Evolutionary conservation across 2,329 filamentous ascomycete genomes (phyloP).

Genomic region (Claviceps cyperi): DNA sequence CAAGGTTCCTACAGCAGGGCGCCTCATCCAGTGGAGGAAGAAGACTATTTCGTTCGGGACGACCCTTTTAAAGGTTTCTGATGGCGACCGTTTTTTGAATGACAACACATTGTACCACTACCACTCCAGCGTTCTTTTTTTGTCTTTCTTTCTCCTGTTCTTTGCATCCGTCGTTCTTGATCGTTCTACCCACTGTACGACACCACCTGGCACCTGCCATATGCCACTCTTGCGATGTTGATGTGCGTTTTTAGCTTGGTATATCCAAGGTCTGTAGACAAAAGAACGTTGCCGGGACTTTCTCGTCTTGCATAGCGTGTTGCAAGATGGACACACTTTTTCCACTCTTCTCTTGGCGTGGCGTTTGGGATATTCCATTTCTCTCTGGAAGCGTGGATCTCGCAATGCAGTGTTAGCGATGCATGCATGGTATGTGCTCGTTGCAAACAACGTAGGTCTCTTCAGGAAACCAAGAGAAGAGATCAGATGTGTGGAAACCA

Average conservation of each 20-base stretch:
- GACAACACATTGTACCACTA: neutral
- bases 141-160: neutral
- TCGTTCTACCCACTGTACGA: neutral
- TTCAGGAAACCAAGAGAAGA: too few relatives aligned
- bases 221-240: neutral
- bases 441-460: too few relatives aligned
- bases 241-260: neutral
- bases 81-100: constrained; percentile 3
- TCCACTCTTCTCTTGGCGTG: neutral
- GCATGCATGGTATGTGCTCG: too few relatives aligned
- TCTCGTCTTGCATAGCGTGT: neutral
- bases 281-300: neutral
- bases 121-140: neutral
- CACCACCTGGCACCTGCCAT: neutral
- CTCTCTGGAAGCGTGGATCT: too few relatives aligned
- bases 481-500: too few relatives aligned
- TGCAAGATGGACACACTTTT: neutral
- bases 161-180: neutral
- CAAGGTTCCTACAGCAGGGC: constrained; percentile 36
- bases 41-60: constrained; percentile 40
- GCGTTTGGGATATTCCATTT: neutral
- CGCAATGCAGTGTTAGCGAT: too few relatives aligned
- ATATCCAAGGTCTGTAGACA: neutral
- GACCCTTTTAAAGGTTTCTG: constrained; percentile 51
- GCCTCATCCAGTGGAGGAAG: constrained; percentile 32